Evolutionary conservation across 1,139 yeast species (phyloP).

Genomic region (Meyerozyma guilliermondii): DNA sequence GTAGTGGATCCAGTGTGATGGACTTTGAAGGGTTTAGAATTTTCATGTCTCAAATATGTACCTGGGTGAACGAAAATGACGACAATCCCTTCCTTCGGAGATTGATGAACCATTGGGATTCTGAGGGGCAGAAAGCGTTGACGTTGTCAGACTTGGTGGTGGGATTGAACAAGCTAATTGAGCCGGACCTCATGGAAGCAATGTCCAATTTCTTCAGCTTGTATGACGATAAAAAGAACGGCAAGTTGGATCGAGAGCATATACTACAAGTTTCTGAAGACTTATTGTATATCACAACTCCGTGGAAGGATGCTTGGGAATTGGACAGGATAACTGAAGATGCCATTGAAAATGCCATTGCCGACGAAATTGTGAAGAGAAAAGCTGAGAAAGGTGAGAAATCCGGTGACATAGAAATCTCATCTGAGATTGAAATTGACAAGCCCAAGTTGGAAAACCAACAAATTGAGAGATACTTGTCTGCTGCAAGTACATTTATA

Average conservation of each 20-base stretch:
- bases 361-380: slow-evolving; percentile 47
- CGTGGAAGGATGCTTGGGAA: slow-evolving; percentile 68
- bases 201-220: slow-evolving; percentile 76
- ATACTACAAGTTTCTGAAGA: slow-evolving; percentile 86
- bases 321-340: slow-evolving; percentile 58
- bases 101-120: slow-evolving; percentile 69
- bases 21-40: slow-evolving; percentile 64
- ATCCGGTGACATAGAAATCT: slow-evolving; percentile 41
- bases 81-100: slow-evolving; percentile 53
- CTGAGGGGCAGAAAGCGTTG: slow-evolving; percentile 48
- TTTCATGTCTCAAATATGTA: slow-evolving; percentile 77
- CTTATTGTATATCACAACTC: slow-evolving; percentile 70
- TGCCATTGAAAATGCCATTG: slow-evolving; percentile 60
- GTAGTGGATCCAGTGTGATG: slow-evolving; percentile 68
- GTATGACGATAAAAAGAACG: slow-evolving; percentile 60
- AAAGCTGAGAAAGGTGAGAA: slow-evolving; percentile 19
- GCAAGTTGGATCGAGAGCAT: slow-evolving; percentile 70
- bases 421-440: slow-evolving; percentile 57
- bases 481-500: slow-evolving; percentile 83
- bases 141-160: slow-evolving; percentile 63
- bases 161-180: slow-evolving; percentile 68
- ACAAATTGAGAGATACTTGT: slow-evolving; percentile 75
- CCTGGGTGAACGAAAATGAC: slow-evolving; percentile 53
- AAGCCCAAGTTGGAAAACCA: slow-evolving; percentile 58
- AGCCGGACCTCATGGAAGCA: slow-evolving; percentile 71